Conservation (phyloP, 2,329 filamentous ascomycete genomes). For the Talaromyces sp. region DNA sequence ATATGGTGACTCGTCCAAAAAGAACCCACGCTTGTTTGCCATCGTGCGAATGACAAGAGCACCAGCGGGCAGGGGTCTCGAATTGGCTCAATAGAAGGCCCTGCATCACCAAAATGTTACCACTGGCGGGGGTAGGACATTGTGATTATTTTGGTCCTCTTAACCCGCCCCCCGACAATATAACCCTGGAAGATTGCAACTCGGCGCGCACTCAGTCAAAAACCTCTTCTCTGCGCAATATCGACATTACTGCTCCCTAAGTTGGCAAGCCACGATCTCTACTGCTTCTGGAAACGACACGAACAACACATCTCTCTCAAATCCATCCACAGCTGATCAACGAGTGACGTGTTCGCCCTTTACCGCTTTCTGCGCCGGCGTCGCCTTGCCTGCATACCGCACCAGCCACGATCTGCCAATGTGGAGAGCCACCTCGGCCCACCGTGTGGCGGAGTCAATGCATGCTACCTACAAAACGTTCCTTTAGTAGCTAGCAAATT, state of each 20-base stretch:
- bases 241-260: not conserved
- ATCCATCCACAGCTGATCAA: conserved; percentile 7
- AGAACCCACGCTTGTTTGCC: conserved; percentile 6
- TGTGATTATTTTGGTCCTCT: not conserved
- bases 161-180: not conserved
- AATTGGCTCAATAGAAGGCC: conserved; percentile 5
- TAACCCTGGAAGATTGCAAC: not conserved
- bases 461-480: conserved; percentile 13
- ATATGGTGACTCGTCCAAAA: conserved; percentile 9
- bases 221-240: not conserved
- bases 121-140: not conserved
- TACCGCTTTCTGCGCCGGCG: conserved; percentile 6
- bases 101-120: conserved; percentile 8
- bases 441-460: conserved; percentile 34
- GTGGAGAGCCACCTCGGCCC: conserved; percentile 18
- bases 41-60: not conserved
- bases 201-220: not conserved
- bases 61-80: not conserved
- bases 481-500: not conserved
- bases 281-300: not conserved
- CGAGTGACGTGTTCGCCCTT: conserved; percentile 11
- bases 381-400: conserved; percentile 11
- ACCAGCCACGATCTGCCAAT: conserved; percentile 11
- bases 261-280: not conserved
- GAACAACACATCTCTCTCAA: not conserved